phyloP scores from a whole-genome alignment of 2,329 filamentous ascomycete genomes.

The Pestalotiopsis sp. region DNA sequence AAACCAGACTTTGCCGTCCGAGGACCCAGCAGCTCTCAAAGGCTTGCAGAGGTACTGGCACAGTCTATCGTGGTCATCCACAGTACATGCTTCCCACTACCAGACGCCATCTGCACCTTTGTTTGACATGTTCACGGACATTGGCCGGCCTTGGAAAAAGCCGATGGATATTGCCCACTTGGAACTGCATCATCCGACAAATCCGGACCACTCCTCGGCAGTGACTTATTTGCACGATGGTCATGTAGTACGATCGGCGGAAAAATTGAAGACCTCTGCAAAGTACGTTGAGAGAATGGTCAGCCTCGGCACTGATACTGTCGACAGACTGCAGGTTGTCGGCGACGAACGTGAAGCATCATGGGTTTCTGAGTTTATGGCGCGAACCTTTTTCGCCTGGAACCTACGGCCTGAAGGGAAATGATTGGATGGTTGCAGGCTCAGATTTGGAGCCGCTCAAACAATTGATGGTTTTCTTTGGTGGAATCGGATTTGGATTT shows the following conservation, averaged over 20 bases:
- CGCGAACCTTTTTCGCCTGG: conserved; percentile 15
- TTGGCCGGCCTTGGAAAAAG: conserved; percentile 42
- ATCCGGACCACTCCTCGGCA: conserved; percentile 47
- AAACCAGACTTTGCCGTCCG: conserved; percentile 39
- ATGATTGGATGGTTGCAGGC: neutral
- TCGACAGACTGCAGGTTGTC: conserved; percentile 10
- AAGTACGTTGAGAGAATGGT: conserved; percentile 9
- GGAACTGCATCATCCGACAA: conserved; percentile 53
- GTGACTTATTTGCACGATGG: conserved; percentile 42
- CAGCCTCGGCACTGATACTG: conserved; percentile 13
- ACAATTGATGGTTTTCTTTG: neutral
- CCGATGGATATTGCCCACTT: conserved; percentile 53
- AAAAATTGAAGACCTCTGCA: neutral
- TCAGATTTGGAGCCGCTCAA: neutral
- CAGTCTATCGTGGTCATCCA: conserved; percentile 51
- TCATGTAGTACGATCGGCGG: neutral
- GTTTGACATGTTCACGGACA: conserved; percentile 53
- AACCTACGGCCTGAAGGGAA: conserved; percentile 5
- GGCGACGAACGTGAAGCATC: conserved; percentile 14
- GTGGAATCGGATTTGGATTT: neutral
- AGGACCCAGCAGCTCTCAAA: conserved; percentile 33
- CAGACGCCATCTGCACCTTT: conserved; percentile 45
- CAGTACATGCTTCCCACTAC: conserved; percentile 47
- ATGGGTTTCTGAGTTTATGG: conserved; percentile 15
- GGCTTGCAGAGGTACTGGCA: conserved; percentile 46